Percentiles rank a stretch among this genome's conserved stretches.
These are phyloP conservation scores for Ilex aquifolium DNA, from an alignment of 257 asterid genomes.

Conservation along the genomic window DNA sequence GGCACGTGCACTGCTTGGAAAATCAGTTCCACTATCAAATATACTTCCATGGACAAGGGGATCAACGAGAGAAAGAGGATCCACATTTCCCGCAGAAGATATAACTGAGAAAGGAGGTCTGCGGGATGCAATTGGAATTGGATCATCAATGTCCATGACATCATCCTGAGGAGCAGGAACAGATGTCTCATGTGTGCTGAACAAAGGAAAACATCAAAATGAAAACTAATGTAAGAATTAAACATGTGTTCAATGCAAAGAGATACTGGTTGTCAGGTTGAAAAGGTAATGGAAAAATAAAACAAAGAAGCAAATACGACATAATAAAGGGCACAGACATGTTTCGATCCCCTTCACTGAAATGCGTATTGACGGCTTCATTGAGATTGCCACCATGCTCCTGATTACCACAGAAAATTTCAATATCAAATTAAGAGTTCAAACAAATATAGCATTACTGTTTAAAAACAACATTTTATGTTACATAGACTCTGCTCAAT, in stretches of 20 bases:
- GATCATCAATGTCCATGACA: constrained; percentile 81
- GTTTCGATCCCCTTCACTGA: constrained; percentile 64
- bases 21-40: constrained; percentile 36
- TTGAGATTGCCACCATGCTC: constrained; percentile 75
- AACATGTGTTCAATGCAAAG: background rate
- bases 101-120: constrained; percentile 41
- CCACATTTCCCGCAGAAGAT: constrained; percentile 37
- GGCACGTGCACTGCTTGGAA: constrained; percentile 33
- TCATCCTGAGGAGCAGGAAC: constrained; percentile 44
- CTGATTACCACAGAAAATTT: constrained; percentile 40
- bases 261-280: background rate
- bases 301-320: background rate
- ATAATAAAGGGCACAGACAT: constrained; percentile 31
- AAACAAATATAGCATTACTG: background rate
- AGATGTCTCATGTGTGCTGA: constrained; percentile 47
- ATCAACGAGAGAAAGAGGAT: constrained; percentile 51
- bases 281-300: background rate
- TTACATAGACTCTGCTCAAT: background rate
- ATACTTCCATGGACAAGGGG: constrained; percentile 36
- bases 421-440: background rate
- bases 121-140: constrained; percentile 32
- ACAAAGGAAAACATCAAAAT: constrained; percentile 3
- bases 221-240: background rate
- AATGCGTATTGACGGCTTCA: constrained; percentile 82
- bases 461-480: background rate